These are phyloP conservation scores for Bocquillonia castaneifolia DNA, from an alignment of 441 rosid genomes.

Conservation along the genomic window DNA sequence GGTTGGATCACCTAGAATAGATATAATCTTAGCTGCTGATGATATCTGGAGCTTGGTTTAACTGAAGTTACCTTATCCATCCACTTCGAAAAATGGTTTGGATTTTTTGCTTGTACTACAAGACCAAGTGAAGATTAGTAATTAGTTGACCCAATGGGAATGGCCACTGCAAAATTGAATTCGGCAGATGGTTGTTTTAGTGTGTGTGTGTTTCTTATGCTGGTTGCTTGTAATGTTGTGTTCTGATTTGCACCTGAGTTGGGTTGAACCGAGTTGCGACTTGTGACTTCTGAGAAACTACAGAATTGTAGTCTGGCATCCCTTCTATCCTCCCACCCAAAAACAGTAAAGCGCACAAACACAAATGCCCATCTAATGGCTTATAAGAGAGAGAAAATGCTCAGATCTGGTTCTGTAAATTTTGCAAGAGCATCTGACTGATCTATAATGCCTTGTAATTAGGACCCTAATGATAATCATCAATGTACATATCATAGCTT, in stretches of 20 bases:
- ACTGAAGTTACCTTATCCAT: neutral
- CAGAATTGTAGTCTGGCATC: no score
- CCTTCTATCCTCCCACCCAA: no score
- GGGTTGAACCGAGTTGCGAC: neutral
- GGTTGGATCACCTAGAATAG: slow-evolving; percentile 5
- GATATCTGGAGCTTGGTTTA: neutral
- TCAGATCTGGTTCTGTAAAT: no score
- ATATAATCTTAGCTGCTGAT: neutral
- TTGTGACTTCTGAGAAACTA: no score
- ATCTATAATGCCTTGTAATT: neutral
- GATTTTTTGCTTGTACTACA: neutral
- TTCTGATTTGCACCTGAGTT: neutral
- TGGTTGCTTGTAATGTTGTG: neutral
- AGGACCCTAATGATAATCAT: no score
- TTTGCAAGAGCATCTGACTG: neutral
- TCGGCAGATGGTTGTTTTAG: neutral
- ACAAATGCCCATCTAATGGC: no score
- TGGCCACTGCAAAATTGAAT: neutral
- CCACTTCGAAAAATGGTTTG: neutral
- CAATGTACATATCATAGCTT: no score
- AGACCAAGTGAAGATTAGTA: no score
- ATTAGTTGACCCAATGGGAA: neutral
- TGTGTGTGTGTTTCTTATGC: neutral
- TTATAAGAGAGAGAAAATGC: no score
- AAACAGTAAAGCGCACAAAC: no score